Percentiles rank a stretch among this genome's conserved stretches.
Conservation (phyloP, 1,284 basidiomycete species). For the Pisolithus thermaeus region DNA sequence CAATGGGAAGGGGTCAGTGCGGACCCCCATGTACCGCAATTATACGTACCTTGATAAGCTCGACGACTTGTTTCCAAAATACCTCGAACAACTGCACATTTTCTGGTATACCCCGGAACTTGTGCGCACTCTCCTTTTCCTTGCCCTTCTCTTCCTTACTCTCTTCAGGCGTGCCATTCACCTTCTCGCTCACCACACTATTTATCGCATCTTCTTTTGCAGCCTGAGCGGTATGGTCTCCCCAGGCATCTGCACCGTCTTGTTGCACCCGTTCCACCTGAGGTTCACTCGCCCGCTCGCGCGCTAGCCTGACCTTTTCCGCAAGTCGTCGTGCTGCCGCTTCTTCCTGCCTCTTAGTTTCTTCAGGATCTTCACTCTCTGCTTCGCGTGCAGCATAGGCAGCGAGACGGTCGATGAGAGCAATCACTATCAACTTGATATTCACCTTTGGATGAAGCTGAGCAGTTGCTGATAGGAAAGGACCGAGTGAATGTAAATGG, state of each 20-base stretch:
- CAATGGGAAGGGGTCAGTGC: slow-evolving; percentile 3
- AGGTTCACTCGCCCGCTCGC: slow-evolving; percentile 46
- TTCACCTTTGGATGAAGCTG: slow-evolving; percentile 94
- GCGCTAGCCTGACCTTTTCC: slow-evolving; percentile 70
- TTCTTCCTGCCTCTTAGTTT: slow-evolving; percentile 86
- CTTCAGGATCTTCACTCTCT: slow-evolving; percentile 89
- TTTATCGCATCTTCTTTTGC: slow-evolving; percentile 24
- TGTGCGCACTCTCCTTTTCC: slow-evolving; percentile 49
- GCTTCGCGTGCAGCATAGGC: slow-evolving; percentile 91
- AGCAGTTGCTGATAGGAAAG: slow-evolving; percentile 90
- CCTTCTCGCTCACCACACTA: slow-evolving; percentile 18
- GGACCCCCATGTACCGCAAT: neutral
- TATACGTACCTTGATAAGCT: slow-evolving; percentile 79
- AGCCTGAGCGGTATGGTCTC: slow-evolving; percentile 12
- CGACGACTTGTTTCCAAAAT: slow-evolving; percentile 97
- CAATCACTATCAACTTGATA: slow-evolving; percentile 95
- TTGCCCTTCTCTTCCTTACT: slow-evolving; percentile 46
- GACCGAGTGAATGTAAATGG: slow-evolving; percentile 86
- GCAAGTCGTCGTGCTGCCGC: slow-evolving; percentile 81
- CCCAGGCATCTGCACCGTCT: slow-evolving; percentile 31
- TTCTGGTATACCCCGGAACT: slow-evolving; percentile 90
- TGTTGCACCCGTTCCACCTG: slow-evolving; percentile 14
- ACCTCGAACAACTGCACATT: slow-evolving; percentile 92
- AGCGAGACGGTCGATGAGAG: slow-evolving; percentile 91
- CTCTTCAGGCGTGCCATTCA: slow-evolving; percentile 29